Conservation (phyloP, 2,329 filamentous ascomycete species). For the Dactylella cylindrospora region DNA sequence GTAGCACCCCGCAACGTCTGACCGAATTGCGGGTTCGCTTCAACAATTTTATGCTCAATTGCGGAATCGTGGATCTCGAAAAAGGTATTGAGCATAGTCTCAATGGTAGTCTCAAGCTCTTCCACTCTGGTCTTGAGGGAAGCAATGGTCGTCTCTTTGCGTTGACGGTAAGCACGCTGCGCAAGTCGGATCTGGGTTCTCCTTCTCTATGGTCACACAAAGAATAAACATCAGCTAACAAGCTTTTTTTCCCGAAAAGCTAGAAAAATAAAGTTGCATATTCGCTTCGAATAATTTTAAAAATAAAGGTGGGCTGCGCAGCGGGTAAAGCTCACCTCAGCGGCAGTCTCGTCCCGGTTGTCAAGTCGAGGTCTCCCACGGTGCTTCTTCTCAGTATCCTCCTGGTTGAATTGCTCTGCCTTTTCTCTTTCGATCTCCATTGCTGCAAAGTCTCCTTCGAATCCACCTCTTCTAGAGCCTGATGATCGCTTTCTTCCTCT, state of each 20-base stretch:
- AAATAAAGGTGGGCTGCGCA: constrained; percentile 27
- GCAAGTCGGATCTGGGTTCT: constrained; percentile 84
- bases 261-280: constrained; percentile 27
- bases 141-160: constrained; percentile 79
- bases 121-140: constrained; percentile 70
- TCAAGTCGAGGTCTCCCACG: constrained; percentile 75
- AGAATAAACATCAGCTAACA: constrained; percentile 36
- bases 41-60: constrained; percentile 53
- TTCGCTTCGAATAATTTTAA: constrained; percentile 13
- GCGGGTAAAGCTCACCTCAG: constrained; percentile 65
- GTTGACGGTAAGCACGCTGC: constrained; percentile 78
- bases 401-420: constrained; percentile 48
- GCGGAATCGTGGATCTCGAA: constrained; percentile 64
- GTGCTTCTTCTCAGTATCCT: constrained; percentile 61
- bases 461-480: constrained; percentile 40
- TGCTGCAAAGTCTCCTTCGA: constrained; percentile 39
- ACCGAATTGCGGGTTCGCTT: constrained; percentile 37
- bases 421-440: constrained; percentile 43
- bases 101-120: constrained; percentile 67
- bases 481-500: constrained; percentile 40
- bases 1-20: constrained; percentile 36
- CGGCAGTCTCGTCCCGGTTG: constrained; percentile 73
- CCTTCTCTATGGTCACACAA: constrained; percentile 61
- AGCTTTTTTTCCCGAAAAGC: constrained; percentile 7
- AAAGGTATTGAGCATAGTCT: constrained; percentile 73